Evolutionary conservation across 768 basidiomycete species (phyloP).

Genomic region (Termitomyces titanicus): DNA sequence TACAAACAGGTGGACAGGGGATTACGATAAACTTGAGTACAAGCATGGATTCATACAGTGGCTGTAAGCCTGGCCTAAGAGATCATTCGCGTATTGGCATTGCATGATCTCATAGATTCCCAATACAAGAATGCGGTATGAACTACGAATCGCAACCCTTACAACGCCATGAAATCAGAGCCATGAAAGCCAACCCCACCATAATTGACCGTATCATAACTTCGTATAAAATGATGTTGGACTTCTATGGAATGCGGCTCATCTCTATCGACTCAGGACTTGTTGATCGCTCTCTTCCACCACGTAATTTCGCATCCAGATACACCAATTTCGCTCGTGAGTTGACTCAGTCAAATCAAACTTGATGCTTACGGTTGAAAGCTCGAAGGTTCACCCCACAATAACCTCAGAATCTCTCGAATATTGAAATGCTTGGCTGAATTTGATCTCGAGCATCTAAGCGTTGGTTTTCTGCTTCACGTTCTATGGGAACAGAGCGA

Average conservation of each 20-base stretch:
- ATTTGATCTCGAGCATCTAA: conserved; percentile 60
- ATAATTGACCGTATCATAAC: conserved; percentile 48
- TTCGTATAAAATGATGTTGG: conserved; percentile 73
- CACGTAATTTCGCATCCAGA: conserved; percentile 46
- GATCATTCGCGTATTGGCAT: not conserved
- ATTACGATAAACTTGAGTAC: conserved; percentile 59
- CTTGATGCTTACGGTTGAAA: not conserved
- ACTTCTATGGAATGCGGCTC: conserved; percentile 77
- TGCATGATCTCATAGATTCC: conserved; percentile 43
- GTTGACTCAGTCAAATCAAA: conserved; percentile 21
- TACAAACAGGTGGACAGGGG: conserved; percentile 55
- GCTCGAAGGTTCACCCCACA: conserved; percentile 60
- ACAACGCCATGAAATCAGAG: conserved; percentile 56
- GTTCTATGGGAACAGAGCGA: conserved; percentile 70
- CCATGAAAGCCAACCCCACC: conserved; percentile 47
- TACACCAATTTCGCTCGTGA: conserved; percentile 67
- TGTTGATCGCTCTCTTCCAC: conserved; percentile 46
- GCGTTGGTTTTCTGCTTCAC: conserved; percentile 65
- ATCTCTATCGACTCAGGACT: conserved; percentile 55
- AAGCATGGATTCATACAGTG: conserved; percentile 79
- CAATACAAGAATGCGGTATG: conserved; percentile 72
- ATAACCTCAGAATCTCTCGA: conserved; percentile 73
- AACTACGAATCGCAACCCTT: conserved; percentile 66
- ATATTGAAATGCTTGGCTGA: conserved; percentile 76
- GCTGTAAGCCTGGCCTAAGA: conserved; percentile 46